Conservation (phyloP, 495 filamentous ascomycete genomes). For the Trichoderma erinaceum region DNA sequence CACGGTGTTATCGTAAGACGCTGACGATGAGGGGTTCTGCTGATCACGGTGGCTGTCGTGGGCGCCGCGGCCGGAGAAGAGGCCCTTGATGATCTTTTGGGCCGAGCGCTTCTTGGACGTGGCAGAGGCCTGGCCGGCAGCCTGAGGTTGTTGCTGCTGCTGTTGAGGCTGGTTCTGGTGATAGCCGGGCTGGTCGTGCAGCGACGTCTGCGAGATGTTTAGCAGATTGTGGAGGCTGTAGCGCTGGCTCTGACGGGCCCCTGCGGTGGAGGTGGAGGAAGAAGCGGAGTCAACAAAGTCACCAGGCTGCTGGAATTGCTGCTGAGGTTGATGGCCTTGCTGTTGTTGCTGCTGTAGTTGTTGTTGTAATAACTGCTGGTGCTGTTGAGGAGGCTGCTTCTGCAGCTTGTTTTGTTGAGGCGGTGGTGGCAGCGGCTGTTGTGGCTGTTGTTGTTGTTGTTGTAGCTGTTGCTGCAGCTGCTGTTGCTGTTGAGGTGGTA, state of each 20-base stretch:
- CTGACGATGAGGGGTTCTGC: constrained; percentile 18
- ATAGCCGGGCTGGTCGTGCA: constrained; percentile 13
- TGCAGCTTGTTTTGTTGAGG: constrained; percentile 15
- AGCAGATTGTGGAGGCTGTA: constrained; percentile 29
- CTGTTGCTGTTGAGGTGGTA: constrained; percentile 23
- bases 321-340: constrained; percentile 14
- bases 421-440: constrained; percentile 16
- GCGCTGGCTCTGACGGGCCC: constrained; percentile 31
- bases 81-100: constrained; percentile 42
- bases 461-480: constrained; percentile 24
- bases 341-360: constrained; percentile 20
- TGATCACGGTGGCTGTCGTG: constrained; percentile 32
- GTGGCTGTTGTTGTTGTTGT: constrained; percentile 29
- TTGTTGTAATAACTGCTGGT: constrained; percentile 33
- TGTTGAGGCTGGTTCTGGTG: background rate
- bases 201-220: constrained; percentile 18
- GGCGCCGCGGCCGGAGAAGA: constrained; percentile 34
- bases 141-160: constrained; percentile 27
- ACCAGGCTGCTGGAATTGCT: constrained; percentile 20
- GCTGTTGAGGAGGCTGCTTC: constrained; percentile 24
- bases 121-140: constrained; percentile 9
- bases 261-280: constrained; percentile 23
- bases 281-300: constrained; percentile 27
- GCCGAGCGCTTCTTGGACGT: constrained; percentile 33
- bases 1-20: constrained; percentile 35